Base-by-base conservation (phyloP, 2,329 filamentous ascomycete species). In the Chlorencoelia australis region DNA sequence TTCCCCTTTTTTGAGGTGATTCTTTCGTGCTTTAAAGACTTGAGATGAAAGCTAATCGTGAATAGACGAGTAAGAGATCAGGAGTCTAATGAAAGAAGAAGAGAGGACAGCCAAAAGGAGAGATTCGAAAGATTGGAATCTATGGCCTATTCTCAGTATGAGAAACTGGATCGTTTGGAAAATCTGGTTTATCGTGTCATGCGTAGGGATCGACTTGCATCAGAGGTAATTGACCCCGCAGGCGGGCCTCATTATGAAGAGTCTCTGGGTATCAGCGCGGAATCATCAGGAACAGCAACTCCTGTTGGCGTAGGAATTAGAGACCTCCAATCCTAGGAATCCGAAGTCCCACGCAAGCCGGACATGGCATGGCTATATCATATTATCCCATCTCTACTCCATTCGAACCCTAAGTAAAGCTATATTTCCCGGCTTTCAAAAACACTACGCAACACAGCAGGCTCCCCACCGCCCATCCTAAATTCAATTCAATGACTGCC, bases 401-500 rank as follows among this genome's bases (percentile, higher is more conserved):
- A 25, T 37, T 27, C 26, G 24, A 32, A 10, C 16, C 4, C 32
- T 38, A 56, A 20, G 51, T 24, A 29, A 51, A 48, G 7, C 42
- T 42, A 41, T 51, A 57, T 11, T 42, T 45, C 3, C 48, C 43
- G 5, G 33, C 33, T 37, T 50, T 53, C 31, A 55, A 33, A 32
- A 46, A 57, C 6, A 37, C 35, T 8, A 35, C 38, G 43, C 53
- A 55, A 17, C 40, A 38, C 9, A 53, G 46, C 22, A 79, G 54
- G 46, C 74, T 79, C 9, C 60, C 47, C 2, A 79, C 62, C 0
- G 82, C 83, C 52, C 73, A 77, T 0, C 67, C 53, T 26, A 94
- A 64, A 37, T 85, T 71, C 61, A 95, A 71, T 63, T 98, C 91
- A 30, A 96, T 70, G 15, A 96, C 79, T 20, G 82, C 77, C 87